These are phyloP conservation scores for Exophiala calicioides DNA, from an alignment of 2,329 filamentous ascomycete species.

Conservation along the genomic window DNA sequence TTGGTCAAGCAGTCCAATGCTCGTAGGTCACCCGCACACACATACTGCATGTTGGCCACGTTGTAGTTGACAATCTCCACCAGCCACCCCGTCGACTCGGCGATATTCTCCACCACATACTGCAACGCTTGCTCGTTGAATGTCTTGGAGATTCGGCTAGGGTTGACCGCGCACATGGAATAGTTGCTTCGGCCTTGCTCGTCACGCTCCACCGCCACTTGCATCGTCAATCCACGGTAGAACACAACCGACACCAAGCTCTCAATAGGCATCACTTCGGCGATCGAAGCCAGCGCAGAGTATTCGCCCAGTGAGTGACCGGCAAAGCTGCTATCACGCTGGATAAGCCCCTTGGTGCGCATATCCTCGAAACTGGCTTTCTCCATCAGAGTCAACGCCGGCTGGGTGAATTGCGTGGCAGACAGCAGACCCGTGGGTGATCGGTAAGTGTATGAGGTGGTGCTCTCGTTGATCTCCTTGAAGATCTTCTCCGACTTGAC, in stretches of 20 bases:
- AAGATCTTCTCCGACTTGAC: constrained; percentile 99
- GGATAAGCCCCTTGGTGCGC: constrained; percentile 93
- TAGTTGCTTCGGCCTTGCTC: constrained; percentile 93
- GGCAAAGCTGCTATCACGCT: constrained; percentile 94
- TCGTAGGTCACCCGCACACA: constrained; percentile 66
- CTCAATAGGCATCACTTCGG: constrained; percentile 99
- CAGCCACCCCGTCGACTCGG: constrained; percentile 91
- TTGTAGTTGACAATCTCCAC: constrained; percentile 98
- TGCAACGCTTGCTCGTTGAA: constrained; percentile 98
- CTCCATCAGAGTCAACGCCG: constrained; percentile 96
- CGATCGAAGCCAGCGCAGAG: constrained; percentile 90
- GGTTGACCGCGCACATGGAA: constrained; percentile 99
- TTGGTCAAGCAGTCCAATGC: constrained; percentile 68
- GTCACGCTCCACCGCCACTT: constrained; percentile 97
- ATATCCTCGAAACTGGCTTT: constrained; percentile 99
- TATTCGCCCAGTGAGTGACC: constrained; percentile 98
- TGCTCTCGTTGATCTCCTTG: constrained; percentile 92
- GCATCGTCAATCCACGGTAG: constrained; percentile 98
- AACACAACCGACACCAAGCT: constrained; percentile 97
- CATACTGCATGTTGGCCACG: constrained; percentile 70
- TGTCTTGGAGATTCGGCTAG: constrained; percentile 94
- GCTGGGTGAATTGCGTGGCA: constrained; percentile 97
- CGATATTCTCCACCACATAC: constrained; percentile 93
- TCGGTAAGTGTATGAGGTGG: constrained; percentile 93
- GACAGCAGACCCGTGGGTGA: constrained; percentile 93